phyloP scores from a whole-genome alignment of 2,329 filamentous ascomycete species.

The Tolypocladium nubicola region DNA sequence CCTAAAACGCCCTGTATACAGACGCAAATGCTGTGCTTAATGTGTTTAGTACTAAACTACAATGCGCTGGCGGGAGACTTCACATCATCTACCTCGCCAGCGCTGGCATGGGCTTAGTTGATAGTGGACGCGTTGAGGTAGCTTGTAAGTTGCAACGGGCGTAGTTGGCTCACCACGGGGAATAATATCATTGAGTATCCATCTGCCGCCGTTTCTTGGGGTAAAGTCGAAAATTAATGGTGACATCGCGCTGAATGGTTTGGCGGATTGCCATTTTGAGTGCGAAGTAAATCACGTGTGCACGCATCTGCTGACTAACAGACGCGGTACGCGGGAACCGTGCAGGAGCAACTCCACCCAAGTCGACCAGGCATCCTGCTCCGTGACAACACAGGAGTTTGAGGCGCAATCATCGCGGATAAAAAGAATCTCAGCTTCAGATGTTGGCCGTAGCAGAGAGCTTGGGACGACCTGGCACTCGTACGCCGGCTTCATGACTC shows the following conservation, averaged over 20 bases:
- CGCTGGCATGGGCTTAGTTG: neutral
- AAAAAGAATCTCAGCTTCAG: neutral
- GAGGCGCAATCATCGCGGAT: neutral
- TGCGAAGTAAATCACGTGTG: constrained; percentile 7
- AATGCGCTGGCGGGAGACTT: neutral
- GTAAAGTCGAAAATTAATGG: neutral
- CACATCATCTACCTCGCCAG: too few relatives aligned
- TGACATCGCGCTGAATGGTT: neutral
- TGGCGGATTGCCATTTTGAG: neutral
- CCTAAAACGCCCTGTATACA: neutral
- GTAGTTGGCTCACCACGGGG: neutral
- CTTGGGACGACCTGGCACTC: constrained; percentile 11
- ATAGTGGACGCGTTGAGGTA: neutral
- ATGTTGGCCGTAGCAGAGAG: constrained; percentile 5
- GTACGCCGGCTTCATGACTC: constrained; percentile 44
- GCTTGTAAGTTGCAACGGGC: neutral
- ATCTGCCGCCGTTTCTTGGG: neutral
- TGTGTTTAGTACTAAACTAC: neutral
- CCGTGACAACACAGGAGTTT: neutral
- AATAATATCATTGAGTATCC: neutral
- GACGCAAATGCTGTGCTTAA: neutral
- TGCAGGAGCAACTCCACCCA: neutral
- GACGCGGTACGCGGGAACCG: constrained; percentile 18
- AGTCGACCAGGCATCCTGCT: neutral
- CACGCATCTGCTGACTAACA: constrained; percentile 19